phyloP scores from a whole-genome alignment of 257 asterid species.

The Nicotiana paniculata region DNA sequence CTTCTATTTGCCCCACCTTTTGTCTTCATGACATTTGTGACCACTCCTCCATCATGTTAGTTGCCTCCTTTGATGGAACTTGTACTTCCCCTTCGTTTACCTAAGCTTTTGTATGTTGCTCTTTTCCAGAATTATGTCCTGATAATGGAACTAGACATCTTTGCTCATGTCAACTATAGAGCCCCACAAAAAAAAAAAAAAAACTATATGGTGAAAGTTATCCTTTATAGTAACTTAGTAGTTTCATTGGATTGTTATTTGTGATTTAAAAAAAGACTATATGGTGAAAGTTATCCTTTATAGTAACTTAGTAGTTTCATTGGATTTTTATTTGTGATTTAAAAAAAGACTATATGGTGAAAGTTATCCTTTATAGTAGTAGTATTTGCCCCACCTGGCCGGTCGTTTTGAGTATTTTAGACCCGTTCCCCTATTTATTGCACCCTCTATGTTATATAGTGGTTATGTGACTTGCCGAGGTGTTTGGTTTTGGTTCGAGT shows the following conservation, averaged over 20 bases:
- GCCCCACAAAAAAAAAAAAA: not conserved
- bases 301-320: too few relatives aligned
- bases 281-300: too few relatives aligned
- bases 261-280: not conserved
- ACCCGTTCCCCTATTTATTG: too few relatives aligned
- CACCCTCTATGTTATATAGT: too few relatives aligned
- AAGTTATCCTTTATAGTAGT: too few relatives aligned
- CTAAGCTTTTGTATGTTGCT: not conserved
- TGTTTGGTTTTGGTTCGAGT: too few relatives aligned
- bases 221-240: too few relatives aligned
- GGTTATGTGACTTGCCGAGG: too few relatives aligned
- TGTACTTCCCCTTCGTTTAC: constrained; percentile 11
- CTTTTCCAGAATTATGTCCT: not conserved
- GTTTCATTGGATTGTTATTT: not conserved
- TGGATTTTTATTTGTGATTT: not conserved
- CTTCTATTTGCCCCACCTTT: constrained; percentile 16
- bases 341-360: too few relatives aligned
- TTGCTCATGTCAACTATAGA: not conserved
- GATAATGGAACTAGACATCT: not conserved
- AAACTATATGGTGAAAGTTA: not conserved
- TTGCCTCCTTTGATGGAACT: constrained; percentile 35
- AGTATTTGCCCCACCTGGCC: too few relatives aligned
- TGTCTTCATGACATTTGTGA: constrained; percentile 17
- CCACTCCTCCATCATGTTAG: constrained; percentile 34
- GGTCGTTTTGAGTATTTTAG: too few relatives aligned